These are phyloP conservation scores for Coccomyxa sp. DNA, from an alignment of 139 green algal species.

Conservation along the genomic window DNA sequence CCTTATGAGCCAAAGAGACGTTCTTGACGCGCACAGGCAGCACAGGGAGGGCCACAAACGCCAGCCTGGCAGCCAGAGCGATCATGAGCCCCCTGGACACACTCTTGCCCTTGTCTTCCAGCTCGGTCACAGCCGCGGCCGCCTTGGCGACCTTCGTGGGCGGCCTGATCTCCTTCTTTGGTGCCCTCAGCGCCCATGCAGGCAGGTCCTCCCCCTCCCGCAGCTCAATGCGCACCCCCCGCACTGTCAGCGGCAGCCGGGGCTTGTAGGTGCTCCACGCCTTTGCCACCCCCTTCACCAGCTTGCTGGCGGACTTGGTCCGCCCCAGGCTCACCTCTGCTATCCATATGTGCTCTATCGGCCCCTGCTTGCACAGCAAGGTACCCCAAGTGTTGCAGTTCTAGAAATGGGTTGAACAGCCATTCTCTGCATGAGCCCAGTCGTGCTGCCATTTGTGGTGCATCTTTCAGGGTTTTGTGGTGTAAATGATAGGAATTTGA, in stretches of 20 bases:
- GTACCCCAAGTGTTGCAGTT: too few relatives aligned
- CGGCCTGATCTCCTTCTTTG: neutral
- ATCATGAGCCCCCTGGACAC: neutral
- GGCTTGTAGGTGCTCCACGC: neutral
- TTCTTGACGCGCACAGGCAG: slow-evolving; percentile 13
- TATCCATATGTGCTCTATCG: neutral
- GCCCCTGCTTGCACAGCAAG: slow-evolving; percentile 2
- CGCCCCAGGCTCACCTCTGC: neutral
- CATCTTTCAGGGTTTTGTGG: too few relatives aligned
- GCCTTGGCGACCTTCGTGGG: neutral
- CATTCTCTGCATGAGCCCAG: too few relatives aligned
- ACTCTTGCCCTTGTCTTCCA: neutral
- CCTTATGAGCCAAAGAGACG: neutral
- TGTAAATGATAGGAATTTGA: too few relatives aligned
- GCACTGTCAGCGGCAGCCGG: neutral
- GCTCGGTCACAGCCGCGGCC: neutral
- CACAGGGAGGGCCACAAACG: slow-evolving; percentile 3
- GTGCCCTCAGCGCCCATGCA: neutral
- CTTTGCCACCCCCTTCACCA: neutral
- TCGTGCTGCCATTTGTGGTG: too few relatives aligned
- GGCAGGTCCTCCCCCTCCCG: neutral
- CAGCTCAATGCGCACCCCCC: neutral
- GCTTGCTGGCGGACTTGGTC: neutral
- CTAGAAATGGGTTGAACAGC: too few relatives aligned
- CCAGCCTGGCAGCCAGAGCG: neutral